Base-by-base conservation (phyloP, 345 rosid species). In the Raphanus raphanistrum region DNA sequence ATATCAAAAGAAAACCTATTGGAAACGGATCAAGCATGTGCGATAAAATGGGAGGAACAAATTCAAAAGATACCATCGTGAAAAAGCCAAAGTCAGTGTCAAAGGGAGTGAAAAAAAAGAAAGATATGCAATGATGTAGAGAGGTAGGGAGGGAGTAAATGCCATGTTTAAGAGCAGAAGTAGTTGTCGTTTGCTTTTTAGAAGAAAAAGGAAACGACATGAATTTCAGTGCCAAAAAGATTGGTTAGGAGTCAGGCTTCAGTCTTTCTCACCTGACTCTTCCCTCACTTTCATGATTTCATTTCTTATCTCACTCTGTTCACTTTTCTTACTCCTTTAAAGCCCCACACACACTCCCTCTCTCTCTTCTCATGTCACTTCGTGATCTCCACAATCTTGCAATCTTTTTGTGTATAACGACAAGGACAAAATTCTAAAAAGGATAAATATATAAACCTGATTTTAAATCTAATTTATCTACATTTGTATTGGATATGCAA, bases 141-240 rank as follows among this genome's bases (percentile, higher is more conserved):
- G 70, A 76, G 54, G 62, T 57, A 25, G 66, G 33, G 33, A 26
- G 16, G 27, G 36, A 58, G 81, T 78, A 72, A 72, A 78, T 72
- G 77, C 5, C 8, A 38, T 17, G 13, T 25, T 72, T 65, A 5
- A 78, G 81, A 71, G 81, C 76, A 65, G 76, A 71, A 71, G 71
- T 71, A 29, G 76, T 64, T 78, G 81, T 72, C 81, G 77, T 72
- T 66, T 71, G 55, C 17, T 71, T 65, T 57, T 54, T 65, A 70
- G 25, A 64, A 68, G 71, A 64, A 71, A 64, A 71, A 77, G 71
- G 5, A 33, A 71, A 57, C 52, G 59, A 29, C 81, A 78, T 78
- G 81, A 71, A 64, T 38, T 78, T 78, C 81, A 78, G 81, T 78
- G 81, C 81, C 76, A 43, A 65, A 55, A 73, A 70, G 71, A 71